A percentile compares a stretch with the other conserved stretches of the same genome.
phyloP scores from a whole-genome alignment of 768 basidiomycete species.

The Russula abietina region DNA sequence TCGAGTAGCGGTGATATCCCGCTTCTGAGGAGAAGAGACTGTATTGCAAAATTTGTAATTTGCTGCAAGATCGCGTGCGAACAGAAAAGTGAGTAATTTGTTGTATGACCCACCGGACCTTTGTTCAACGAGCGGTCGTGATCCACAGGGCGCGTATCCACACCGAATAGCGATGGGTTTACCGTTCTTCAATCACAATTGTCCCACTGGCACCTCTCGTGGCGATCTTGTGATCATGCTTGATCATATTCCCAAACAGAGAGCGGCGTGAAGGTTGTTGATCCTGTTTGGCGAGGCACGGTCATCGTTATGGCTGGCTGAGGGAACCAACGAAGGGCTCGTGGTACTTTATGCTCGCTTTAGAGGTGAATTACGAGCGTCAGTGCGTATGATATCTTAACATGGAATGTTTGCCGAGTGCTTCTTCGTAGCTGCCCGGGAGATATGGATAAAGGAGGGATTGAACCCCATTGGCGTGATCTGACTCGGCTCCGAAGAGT shows the following conservation, averaged over 20 bases:
- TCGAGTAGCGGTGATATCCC: slow-evolving; percentile 52
- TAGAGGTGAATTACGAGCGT: slow-evolving; percentile 64
- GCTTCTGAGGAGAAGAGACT: slow-evolving; percentile 75
- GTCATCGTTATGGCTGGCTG: slow-evolving; percentile 73
- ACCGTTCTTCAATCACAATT: slow-evolving; percentile 71
- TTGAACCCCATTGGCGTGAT: slow-evolving; percentile 33
- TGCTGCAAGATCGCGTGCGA: slow-evolving; percentile 68
- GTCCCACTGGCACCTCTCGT: slow-evolving; percentile 37
- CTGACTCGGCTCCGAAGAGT: background rate
- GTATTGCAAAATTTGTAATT: slow-evolving; percentile 68
- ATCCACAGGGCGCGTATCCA: slow-evolving; percentile 72
- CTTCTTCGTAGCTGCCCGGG: slow-evolving; percentile 48
- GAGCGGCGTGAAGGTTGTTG: slow-evolving; percentile 44
- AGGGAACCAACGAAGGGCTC: slow-evolving; percentile 33
- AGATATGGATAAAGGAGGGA: slow-evolving; percentile 73
- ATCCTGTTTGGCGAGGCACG: slow-evolving; percentile 77
- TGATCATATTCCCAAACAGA: slow-evolving; percentile 17
- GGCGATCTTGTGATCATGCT: slow-evolving; percentile 32
- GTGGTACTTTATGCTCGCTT: slow-evolving; percentile 55
- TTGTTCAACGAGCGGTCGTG: slow-evolving; percentile 30
- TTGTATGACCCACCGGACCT: slow-evolving; percentile 12
- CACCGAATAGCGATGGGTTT: slow-evolving; percentile 80
- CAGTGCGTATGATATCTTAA: slow-evolving; percentile 41
- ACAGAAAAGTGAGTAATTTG: slow-evolving; percentile 66
- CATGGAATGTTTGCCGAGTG: slow-evolving; percentile 6